These are phyloP conservation scores for Globisporangium takayamanum DNA, from an alignment of 352 stramenopile genomes.

Conservation along the genomic window DNA sequence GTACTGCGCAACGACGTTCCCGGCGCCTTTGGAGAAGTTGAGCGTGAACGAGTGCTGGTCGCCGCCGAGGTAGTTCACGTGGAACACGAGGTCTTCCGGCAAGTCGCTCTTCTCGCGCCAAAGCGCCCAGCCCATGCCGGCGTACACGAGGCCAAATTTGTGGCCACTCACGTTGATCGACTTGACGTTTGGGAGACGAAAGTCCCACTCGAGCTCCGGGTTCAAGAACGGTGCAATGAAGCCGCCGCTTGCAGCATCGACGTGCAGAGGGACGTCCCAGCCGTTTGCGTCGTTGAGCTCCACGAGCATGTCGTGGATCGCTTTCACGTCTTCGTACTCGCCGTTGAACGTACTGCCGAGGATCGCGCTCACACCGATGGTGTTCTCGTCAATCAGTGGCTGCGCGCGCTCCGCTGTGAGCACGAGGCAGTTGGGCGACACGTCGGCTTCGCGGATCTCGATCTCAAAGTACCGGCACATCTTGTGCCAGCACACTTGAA, in stretches of 20 bases:
- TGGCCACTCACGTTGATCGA: constrained; percentile 93
- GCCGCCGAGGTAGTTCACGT: constrained; percentile 90
- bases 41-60: constrained; percentile 90
- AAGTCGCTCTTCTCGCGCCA: constrained; percentile 82
- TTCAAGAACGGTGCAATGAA: constrained; percentile 91
- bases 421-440: constrained; percentile 81
- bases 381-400: constrained; percentile 88
- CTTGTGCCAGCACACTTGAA: constrained; percentile 93
- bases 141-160: constrained; percentile 92
- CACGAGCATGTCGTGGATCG: constrained; percentile 84
- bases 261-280: constrained; percentile 86
- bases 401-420: constrained; percentile 76
- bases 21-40: constrained; percentile 90
- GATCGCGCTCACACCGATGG: constrained; percentile 89
- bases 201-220: constrained; percentile 88
- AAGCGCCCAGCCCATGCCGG: constrained; percentile 90
- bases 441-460: constrained; percentile 82
- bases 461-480: constrained; percentile 94
- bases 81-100: constrained; percentile 85
- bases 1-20: constrained; percentile 88
- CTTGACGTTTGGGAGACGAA: constrained; percentile 87
- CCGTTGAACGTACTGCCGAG: constrained; percentile 91
- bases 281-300: constrained; percentile 79
- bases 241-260: constrained; percentile 87
- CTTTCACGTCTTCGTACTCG: constrained; percentile 90